Percentiles rank a stretch among this genome's conserved stretches.
phyloP scores from a whole-genome alignment of 768 basidiomycete species.

The Pholiota conissans region DNA sequence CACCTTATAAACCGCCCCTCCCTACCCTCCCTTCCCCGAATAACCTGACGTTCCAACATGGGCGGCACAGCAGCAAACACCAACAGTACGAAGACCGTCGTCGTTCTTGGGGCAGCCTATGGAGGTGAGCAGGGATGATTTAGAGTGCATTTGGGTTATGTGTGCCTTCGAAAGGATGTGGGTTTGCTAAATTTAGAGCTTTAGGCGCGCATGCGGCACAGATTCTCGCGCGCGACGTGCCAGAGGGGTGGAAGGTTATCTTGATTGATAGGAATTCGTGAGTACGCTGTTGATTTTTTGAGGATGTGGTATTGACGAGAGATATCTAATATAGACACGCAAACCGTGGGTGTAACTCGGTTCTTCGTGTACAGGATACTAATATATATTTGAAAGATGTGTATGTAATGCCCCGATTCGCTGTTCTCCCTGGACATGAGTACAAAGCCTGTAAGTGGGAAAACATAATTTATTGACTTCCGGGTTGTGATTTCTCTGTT shows the following conservation, averaged over 20 bases:
- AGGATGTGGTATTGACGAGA: neutral
- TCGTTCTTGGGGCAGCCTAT: slow-evolving; percentile 56
- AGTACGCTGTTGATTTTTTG: slow-evolving; percentile 15
- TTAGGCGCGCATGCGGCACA: slow-evolving; percentile 51
- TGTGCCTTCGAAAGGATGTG: neutral
- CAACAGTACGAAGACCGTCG: slow-evolving; percentile 38
- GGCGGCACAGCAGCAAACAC: slow-evolving; percentile 21
- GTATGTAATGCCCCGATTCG: slow-evolving; percentile 58
- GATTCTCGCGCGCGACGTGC: slow-evolving; percentile 46
- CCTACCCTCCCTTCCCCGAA: neutral
- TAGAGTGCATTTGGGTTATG: neutral
- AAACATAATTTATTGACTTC: neutral
- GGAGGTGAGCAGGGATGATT: slow-evolving; percentile 39
- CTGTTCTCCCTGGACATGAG: slow-evolving; percentile 59
- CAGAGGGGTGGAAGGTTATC: slow-evolving; percentile 53
- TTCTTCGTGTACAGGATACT: neutral
- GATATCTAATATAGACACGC: slow-evolving; percentile 34
- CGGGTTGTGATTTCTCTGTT: neutral
- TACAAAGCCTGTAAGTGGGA: slow-evolving; percentile 66
- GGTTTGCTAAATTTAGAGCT: slow-evolving; percentile 2
- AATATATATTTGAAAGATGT: slow-evolving; percentile 34
- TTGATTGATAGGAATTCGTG: slow-evolving; percentile 63
- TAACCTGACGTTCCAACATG: slow-evolving; percentile 11
- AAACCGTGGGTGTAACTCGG: slow-evolving; percentile 36
- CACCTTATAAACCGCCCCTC: neutral